Conservation (phyloP, 2,329 filamentous ascomycete species). For the Cadophora sp. region DNA sequence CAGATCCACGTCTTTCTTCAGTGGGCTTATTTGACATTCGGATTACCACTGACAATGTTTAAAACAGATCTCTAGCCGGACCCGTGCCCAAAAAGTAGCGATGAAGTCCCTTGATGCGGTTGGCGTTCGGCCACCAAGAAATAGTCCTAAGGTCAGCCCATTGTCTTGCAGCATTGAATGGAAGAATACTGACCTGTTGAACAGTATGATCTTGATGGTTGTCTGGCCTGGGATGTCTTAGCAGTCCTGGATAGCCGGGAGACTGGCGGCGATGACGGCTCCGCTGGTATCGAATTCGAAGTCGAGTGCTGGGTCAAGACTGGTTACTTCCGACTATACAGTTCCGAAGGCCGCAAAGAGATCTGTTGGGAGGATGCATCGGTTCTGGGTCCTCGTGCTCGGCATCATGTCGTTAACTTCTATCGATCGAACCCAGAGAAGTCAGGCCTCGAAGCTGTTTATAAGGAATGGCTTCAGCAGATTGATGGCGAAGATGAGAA, state of each 20-base stretch:
- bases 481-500: background rate
- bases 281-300: conserved; percentile 24
- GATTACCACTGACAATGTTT: background rate
- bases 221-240: conserved; percentile 17
- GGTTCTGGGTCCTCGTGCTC: background rate
- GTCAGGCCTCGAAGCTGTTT: conserved; percentile 18
- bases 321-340: background rate
- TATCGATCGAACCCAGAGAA: conserved; percentile 9
- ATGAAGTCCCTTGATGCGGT: conserved; percentile 12
- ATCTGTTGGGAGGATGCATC: conserved; percentile 22
- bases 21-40: background rate
- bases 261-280: conserved; percentile 7
- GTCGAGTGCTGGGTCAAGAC: background rate
- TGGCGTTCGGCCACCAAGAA: conserved; percentile 22
- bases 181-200: background rate
- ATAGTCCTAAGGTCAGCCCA: conserved; percentile 6
- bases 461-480: conserved; percentile 11
- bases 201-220: conserved; percentile 27
- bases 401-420: conserved; percentile 7
- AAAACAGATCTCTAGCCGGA: conserved; percentile 23
- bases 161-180: background rate
- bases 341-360: background rate
- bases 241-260: background rate
- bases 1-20: background rate
- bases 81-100: conserved; percentile 22